Evolutionary conservation across 225 moss, liverwort and hornwort species (phyloP).

Genomic region (Pseudisothecium myosuroides): DNA sequence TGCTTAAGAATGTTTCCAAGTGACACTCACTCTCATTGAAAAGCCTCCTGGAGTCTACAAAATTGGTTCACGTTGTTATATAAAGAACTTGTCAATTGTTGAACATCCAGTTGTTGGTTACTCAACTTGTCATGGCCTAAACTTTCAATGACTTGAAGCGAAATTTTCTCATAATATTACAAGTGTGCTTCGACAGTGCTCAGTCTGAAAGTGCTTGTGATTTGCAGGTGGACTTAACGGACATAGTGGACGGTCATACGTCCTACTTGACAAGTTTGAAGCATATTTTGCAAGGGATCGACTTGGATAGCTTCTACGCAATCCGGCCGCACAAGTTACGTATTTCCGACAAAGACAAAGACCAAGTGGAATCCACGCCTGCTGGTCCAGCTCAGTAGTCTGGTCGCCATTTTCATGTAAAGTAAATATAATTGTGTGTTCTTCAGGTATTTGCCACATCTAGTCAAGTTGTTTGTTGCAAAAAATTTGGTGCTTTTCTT

Average conservation of each 20-base stretch:
- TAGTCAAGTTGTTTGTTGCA: not conserved
- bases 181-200: not conserved
- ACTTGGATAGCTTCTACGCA: constrained; percentile 65
- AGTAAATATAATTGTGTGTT: not conserved
- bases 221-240: constrained; percentile 65
- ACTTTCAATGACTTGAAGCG: not conserved
- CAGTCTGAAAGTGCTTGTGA: not conserved
- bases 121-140: not conserved
- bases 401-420: not conserved
- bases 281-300: constrained; percentile 42
- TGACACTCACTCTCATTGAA: not conserved
- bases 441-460: not conserved
- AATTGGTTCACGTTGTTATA: not conserved
- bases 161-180: not conserved
- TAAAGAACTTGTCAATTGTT: not conserved
- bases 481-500: not conserved
- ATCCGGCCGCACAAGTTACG: constrained; percentile 2
- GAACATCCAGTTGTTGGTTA: not conserved
- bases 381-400: not conserved
- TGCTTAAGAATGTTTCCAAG: not conserved
- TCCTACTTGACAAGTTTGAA: constrained; percentile 41
- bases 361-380: not conserved
- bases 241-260: constrained; percentile 50
- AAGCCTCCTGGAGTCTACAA: not conserved
- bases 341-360: not conserved